Conservation (phyloP, 1,284 basidiomycete genomes). For the Stereum hirsutum region DNA sequence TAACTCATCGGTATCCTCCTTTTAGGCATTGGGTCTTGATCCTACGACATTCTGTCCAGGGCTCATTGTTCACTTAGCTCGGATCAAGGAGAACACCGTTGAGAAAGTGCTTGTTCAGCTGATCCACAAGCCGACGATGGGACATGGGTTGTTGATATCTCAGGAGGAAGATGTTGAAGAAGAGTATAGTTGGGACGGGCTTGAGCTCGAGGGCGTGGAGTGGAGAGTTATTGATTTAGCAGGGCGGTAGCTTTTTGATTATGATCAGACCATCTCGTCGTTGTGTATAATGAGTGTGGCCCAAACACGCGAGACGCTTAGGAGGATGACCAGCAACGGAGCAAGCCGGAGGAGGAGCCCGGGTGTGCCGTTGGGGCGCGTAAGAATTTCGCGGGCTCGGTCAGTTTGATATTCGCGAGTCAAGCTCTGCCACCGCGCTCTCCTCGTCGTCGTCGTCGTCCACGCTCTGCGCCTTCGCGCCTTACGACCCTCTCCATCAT, state of each 20-base stretch:
- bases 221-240: too few relatives aligned
- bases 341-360: too few relatives aligned
- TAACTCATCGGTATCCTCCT: background rate
- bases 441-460: background rate
- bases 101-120: slow-evolving; percentile 19
- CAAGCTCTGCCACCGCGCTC: background rate
- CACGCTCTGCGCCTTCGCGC: background rate
- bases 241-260: too few relatives aligned
- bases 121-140: slow-evolving; percentile 15
- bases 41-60: slow-evolving; percentile 44
- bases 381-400: too few relatives aligned
- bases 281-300: too few relatives aligned
- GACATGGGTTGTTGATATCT: slow-evolving; percentile 14
- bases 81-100: slow-evolving; percentile 20
- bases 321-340: too few relatives aligned
- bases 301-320: too few relatives aligned
- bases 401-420: too few relatives aligned
- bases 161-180: slow-evolving; percentile 16
- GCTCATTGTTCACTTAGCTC: slow-evolving; percentile 33
- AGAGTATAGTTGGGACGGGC: slow-evolving; percentile 14
- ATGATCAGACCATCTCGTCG: too few relatives aligned
- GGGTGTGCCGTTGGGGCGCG: too few relatives aligned
- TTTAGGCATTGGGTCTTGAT: slow-evolving; percentile 42
- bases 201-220: slow-evolving; percentile 17
- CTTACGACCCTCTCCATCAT: background rate